phyloP scores from a whole-genome alignment of 1,139 yeast genomes.

The Lodderomyces orthopsilosis region DNA sequence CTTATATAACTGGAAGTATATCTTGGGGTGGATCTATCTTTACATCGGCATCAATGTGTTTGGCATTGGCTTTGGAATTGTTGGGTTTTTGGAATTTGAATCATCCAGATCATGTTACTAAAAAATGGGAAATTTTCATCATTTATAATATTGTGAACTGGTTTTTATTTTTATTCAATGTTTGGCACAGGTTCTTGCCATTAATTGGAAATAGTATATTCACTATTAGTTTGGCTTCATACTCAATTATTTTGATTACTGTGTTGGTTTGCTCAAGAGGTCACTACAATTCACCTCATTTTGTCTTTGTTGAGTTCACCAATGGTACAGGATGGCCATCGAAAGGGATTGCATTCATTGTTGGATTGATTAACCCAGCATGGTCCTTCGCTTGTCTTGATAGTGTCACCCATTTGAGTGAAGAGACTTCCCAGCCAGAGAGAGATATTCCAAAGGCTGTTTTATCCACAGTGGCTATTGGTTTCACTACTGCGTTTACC shows the following conservation, averaged over 20 bases:
- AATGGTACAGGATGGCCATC: conserved; percentile 43
- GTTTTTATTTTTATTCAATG: conserved; percentile 34
- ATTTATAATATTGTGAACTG: conserved; percentile 41
- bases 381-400: conserved; percentile 46
- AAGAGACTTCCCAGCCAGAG: conserved; percentile 37
- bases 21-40: conserved; percentile 60
- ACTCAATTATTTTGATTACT: conserved; percentile 33
- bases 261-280: conserved; percentile 39
- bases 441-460: conserved; percentile 43
- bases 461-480: conserved; percentile 42
- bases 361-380: conserved; percentile 43
- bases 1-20: conserved; percentile 54
- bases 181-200: conserved; percentile 38
- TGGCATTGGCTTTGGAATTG: conserved; percentile 46
- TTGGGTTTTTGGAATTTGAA: conserved; percentile 50
- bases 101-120: conserved; percentile 41
- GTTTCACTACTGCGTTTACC: conserved; percentile 38
- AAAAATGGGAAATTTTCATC: conserved; percentile 54
- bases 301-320: conserved; percentile 37
- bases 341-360: conserved; percentile 42
- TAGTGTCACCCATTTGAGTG: conserved; percentile 44
- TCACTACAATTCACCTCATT: conserved; percentile 32
- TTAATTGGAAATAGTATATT: conserved; percentile 34
- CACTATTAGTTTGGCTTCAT: conserved; percentile 37
- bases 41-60: conserved; percentile 54